phyloP scores from a whole-genome alignment of 768 basidiomycete species.

The Phylloporus arenicola region DNA sequence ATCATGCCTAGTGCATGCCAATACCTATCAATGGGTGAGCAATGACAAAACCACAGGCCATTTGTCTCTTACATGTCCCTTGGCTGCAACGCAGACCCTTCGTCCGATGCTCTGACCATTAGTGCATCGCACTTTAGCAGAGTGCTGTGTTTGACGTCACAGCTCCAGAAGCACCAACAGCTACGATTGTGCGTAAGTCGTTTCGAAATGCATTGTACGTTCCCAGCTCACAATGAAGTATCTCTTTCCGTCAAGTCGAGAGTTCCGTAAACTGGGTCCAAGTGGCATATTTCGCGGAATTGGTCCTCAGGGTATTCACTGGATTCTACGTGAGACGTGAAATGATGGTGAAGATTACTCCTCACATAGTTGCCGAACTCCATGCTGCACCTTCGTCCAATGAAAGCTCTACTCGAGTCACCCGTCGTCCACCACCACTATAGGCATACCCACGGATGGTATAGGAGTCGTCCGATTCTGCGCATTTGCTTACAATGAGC shows the following conservation, averaged over 20 bases:
- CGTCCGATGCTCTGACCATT: constrained; percentile 52
- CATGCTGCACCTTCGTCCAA: constrained; percentile 49
- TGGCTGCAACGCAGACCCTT: constrained; percentile 44
- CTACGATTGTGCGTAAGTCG: constrained; percentile 1
- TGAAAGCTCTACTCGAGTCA: constrained; percentile 55
- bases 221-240: constrained; percentile 38
- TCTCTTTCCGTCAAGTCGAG: constrained; percentile 46
- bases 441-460: constrained; percentile 55
- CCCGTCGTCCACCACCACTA: constrained; percentile 52
- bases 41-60: background rate
- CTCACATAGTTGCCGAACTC: constrained; percentile 39
- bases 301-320: constrained; percentile 47
- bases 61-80: constrained; percentile 41
- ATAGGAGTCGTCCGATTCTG: constrained; percentile 27
- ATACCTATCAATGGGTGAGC: constrained; percentile 23
- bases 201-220: background rate
- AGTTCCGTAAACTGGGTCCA: constrained; percentile 41
- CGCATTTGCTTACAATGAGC: constrained; percentile 17
- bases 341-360: background rate
- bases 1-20: constrained; percentile 59
- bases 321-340: constrained; percentile 1
- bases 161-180: constrained; percentile 60
- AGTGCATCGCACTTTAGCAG: constrained; percentile 36
- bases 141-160: constrained; percentile 31
- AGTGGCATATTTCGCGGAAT: constrained; percentile 36